Conservation (phyloP, 1,139 yeast species). For the Yamadazyma aaseri region DNA sequence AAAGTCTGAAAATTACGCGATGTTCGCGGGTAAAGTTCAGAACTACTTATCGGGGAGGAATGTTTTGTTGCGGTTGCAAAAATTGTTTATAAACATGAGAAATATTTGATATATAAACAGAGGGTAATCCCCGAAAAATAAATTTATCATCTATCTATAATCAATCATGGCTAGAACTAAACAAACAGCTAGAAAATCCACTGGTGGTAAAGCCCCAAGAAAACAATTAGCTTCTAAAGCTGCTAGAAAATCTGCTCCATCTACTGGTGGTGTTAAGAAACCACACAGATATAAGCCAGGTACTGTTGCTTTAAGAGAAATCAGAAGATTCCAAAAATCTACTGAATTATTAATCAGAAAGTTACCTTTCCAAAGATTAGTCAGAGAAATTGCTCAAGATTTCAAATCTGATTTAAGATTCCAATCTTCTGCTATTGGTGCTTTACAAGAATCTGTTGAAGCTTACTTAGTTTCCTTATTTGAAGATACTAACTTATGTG, state of each 20-base stretch:
- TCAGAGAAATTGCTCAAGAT: constrained; percentile 97
- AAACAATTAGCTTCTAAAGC: constrained; percentile 99
- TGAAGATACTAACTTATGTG: constrained; percentile 98
- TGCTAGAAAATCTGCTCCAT: constrained; percentile 97
- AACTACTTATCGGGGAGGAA: too few species aligned
- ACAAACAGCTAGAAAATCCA: constrained; percentile 98
- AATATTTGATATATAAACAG: neutral
- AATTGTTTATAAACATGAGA: constrained; percentile 1
- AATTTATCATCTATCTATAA: constrained; percentile 4
- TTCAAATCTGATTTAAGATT: constrained; percentile 97
- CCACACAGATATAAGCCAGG: constrained; percentile 99
- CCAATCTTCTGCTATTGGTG: constrained; percentile 99
- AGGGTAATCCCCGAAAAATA: constrained; percentile 1
- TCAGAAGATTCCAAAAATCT: constrained; percentile 98
- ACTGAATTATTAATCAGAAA: constrained; percentile 96
- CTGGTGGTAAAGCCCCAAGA: constrained; percentile 99
- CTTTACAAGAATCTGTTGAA: constrained; percentile 98
- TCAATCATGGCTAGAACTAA: constrained; percentile 91
- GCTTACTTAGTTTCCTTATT: constrained; percentile 89
- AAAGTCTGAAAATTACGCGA: neutral
- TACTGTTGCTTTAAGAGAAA: constrained; percentile 99
- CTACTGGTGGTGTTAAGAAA: constrained; percentile 99
- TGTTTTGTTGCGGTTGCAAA: neutral
- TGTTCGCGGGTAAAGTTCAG: neutral
- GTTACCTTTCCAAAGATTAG: constrained; percentile 98